Evolutionary conservation across 2,329 filamentous ascomycete genomes (phyloP).

Genomic region (Aspergillus thermomutatus): DNA sequence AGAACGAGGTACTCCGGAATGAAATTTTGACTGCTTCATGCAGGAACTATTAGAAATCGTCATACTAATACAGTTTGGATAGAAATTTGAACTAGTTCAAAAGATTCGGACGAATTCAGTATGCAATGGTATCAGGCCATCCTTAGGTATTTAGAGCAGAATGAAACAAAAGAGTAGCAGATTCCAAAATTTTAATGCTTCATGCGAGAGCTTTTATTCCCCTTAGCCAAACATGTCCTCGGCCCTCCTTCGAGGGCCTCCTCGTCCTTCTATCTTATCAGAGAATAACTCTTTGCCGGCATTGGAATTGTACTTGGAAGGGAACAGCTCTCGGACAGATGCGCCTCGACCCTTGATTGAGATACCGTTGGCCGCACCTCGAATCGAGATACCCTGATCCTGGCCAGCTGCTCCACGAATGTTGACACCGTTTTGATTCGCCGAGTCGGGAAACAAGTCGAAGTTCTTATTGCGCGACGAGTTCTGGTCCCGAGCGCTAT

Average conservation of each 20-base stretch:
- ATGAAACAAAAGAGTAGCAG: background rate
- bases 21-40: background rate
- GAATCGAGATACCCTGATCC: slow-evolving; percentile 36
- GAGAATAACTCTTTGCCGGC: slow-evolving; percentile 68
- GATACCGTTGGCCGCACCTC: slow-evolving; percentile 50
- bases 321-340: slow-evolving; percentile 67
- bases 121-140: background rate
- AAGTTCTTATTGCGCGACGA: slow-evolving; percentile 27
- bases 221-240: slow-evolving; percentile 68
- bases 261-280: slow-evolving; percentile 56
- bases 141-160: background rate
- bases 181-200: background rate
- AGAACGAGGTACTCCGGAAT: background rate
- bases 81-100: background rate
- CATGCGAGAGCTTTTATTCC: background rate
- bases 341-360: slow-evolving; percentile 68
- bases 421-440: slow-evolving; percentile 44
- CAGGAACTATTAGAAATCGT: background rate
- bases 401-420: slow-evolving; percentile 59
- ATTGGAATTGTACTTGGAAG: slow-evolving; percentile 57
- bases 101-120: background rate
- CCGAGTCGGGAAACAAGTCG: slow-evolving; percentile 39
- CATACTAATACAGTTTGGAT: background rate
- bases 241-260: slow-evolving; percentile 61
- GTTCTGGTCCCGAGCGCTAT: slow-evolving; percentile 36